These are phyloP conservation scores for Penicillium coffeae DNA, from an alignment of 495 filamentous ascomycete genomes.

Conservation along the genomic window DNA sequence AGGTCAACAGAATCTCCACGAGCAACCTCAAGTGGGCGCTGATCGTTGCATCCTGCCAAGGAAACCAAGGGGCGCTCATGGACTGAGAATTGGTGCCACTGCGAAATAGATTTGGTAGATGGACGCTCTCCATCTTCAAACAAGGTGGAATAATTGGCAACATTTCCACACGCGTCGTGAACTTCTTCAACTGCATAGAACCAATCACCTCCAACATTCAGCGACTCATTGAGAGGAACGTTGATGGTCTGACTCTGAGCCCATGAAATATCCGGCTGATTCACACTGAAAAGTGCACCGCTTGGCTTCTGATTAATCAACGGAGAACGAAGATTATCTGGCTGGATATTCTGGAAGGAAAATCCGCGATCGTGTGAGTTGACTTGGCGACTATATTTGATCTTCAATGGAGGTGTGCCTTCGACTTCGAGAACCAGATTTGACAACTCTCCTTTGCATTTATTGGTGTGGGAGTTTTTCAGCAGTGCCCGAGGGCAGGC, in stretches of 20 bases:
- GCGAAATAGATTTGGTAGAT: constrained; percentile 53
- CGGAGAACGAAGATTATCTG: constrained; percentile 79
- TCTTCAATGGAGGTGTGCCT: constrained; percentile 85
- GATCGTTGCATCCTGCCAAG: constrained; percentile 70
- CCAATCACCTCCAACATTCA: constrained; percentile 75
- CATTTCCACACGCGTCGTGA: constrained; percentile 82
- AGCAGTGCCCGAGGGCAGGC: constrained; percentile 75
- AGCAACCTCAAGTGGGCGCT: constrained; percentile 75
- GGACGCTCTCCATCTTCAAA: constrained; percentile 55
- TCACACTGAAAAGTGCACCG: constrained; percentile 49
- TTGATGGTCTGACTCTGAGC: constrained; percentile 67
- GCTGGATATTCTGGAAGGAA: constrained; percentile 86
- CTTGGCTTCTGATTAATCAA: constrained; percentile 54
- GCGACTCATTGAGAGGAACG: constrained; percentile 83
- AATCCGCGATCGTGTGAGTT: constrained; percentile 70
- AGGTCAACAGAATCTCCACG: constrained; percentile 65
- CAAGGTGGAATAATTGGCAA: constrained; percentile 68
- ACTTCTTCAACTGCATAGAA: constrained; percentile 88
- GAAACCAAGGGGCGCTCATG: constrained; percentile 76
- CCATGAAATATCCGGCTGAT: constrained; percentile 67
- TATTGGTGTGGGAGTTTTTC: constrained; percentile 56
- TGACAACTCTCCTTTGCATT: constrained; percentile 82
- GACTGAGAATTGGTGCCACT: constrained; percentile 78
- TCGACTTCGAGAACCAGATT: constrained; percentile 76
- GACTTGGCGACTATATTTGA: constrained; percentile 83